Evolutionary conservation across 495 filamentous ascomycete genomes (phyloP).

Genomic region (Hypoxylon lenormandii): DNA sequence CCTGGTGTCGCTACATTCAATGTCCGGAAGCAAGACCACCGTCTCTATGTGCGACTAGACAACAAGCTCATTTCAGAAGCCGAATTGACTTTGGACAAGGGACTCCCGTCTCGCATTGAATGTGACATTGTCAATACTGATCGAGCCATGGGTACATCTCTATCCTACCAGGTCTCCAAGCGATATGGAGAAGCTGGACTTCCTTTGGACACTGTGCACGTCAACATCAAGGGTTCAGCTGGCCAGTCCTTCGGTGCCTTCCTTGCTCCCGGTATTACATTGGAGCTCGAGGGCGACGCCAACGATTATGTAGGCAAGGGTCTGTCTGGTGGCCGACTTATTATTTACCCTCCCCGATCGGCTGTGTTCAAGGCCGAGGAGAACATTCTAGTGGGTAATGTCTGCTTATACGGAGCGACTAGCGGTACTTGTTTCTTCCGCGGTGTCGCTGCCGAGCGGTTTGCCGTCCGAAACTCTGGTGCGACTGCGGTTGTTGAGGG

Average conservation of each 20-base stretch:
- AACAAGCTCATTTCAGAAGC: conserved; percentile 99
- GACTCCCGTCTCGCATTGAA: conserved; percentile 92
- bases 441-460: conserved; percentile 95
- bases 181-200: conserved; percentile 90
- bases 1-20: conserved; percentile 99
- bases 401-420: conserved; percentile 97
- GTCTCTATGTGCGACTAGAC: conserved; percentile 91
- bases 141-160: conserved; percentile 89
- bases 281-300: conserved; percentile 96
- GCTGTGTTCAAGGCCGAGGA: conserved; percentile 98
- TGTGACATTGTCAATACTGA: conserved; percentile 99
- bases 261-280: conserved; percentile 92
- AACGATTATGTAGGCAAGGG: conserved; percentile 99
- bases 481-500: conserved; percentile 97
- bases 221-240: conserved; percentile 98
- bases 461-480: conserved; percentile 97
- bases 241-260: conserved; percentile 98
- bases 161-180: conserved; percentile 97
- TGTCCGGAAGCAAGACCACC: conserved; percentile 97
- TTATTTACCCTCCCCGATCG: conserved; percentile 93
- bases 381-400: conserved; percentile 95
- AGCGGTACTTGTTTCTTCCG: conserved; percentile 97
- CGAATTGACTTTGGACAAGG: conserved; percentile 95
- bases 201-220: conserved; percentile 94
- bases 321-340: conserved; percentile 92